Evolutionary conservation across 352 stramenopile genomes (phyloP), one percentile per base, ranked within the genome.

Genomic region (Globisporangium nodosum): DNA sequence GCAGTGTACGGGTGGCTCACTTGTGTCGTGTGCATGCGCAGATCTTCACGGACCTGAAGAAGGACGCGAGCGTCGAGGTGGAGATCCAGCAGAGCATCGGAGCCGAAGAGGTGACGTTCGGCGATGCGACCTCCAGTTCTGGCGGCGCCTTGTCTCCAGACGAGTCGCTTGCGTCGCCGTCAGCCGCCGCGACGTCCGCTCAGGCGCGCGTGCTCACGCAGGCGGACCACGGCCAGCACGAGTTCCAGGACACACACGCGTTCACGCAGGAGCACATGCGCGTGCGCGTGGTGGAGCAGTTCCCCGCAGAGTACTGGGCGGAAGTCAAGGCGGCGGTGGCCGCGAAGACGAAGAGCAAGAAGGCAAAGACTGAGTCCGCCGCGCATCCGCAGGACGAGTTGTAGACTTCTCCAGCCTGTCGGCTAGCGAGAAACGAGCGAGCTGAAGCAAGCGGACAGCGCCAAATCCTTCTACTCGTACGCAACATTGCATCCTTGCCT

Each of bases 221-320:
- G 46, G 66, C 62, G 13, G 68, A 87, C 31, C 68, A 88, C 49
- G 81, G 78, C 0, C 68, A 87, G 37, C 53, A 79, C 52, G 70
- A 78, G 40, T 85, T 87, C 35, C 58, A 60, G 40, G 66, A 66
- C 20, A 85, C 75, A 45, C 77, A 90, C 56, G 43, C 67, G 46
- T 70, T 76, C 49, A 88, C 78, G 21, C 71, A 90, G 47, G 37
- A 56, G n/a, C 71, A 87, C 62, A 90, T 88, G 81, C 75, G 78
- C 30, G 54, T 68, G 21, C 78, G 76, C 21, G 77, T 89, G 18
- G 63, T 86, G n/a, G 70, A 75, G 3, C 76, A 83, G 56, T 91
- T 91, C 54, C 78, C 81, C 20, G 37, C 58, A 2, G 52, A 66
- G 5, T 69, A 86, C n/a, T 91, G 78, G 81, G 58, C 68, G 3